Evolutionary conservation across 768 basidiomycete genomes (phyloP), one percentile per base, ranked within the genome.

Genomic region (Lactifluus pinguis): DNA sequence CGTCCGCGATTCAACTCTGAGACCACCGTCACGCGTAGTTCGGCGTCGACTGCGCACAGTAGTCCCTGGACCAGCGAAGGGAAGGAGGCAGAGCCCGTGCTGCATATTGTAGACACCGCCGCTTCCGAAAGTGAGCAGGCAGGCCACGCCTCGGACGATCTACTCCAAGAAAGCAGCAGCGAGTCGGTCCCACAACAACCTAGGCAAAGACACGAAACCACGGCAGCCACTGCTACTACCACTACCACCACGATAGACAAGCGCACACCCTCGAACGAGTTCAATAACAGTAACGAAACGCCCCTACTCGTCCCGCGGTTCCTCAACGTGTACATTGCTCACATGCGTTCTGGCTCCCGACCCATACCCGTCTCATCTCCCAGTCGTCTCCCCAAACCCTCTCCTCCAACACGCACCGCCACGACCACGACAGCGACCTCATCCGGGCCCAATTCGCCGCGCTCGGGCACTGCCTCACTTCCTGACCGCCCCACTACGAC

Each of bases 341-440:
- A 4, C 38, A 50, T 53, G 56, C 55, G 55, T 14, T 57, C 63
- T 1, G 60, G 63, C 32, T 54, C 53, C 9, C 57, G 52, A 29
- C 56, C 53, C 6, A 4, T 30, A 44, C 34, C 48, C 11, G 15
- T 30, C 17, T 14, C 17, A 8, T 14, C 45, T 9, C 15, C 21
- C 34, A 19, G 17, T 44, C 51, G 14, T 21, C 42, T 25, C 44
- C 41, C 60, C 25, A 60, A 30, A 21, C 36, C 63, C 10, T 41
- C 51, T 4, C 55, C 63, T 14, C 14, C 59, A 13, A 53, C 13
- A 17, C 56, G 34, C 32, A 9, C n/a, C 13, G 25, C 29, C 25
- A 14, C 39, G 45, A 25, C 25, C 25, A 25, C 25, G 25, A 25
- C 25, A 29, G 17, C 9, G 11, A 38, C 52, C 4, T 3, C 17